phyloP scores from a whole-genome alignment of 495 filamentous ascomycete genomes.

The Xylaria castorea region DNA sequence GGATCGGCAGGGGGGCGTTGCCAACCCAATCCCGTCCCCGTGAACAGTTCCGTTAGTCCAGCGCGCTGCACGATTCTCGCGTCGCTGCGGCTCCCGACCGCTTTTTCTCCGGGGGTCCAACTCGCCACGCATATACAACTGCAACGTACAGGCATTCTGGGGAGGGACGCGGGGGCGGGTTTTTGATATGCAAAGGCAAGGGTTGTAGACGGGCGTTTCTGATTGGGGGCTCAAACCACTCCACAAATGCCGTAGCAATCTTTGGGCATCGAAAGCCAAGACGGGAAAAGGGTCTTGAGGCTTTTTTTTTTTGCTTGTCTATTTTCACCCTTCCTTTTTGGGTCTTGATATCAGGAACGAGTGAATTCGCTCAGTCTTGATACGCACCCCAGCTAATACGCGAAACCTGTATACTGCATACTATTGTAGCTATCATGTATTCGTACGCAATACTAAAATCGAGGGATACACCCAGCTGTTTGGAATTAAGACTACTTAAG shows the following conservation, averaged over 20 bases:
- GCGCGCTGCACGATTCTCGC: background rate
- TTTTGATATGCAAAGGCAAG: slow-evolving; percentile 10
- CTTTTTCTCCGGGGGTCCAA: background rate
- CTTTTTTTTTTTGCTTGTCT: slow-evolving; percentile 11
- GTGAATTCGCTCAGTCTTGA: slow-evolving; percentile 9
- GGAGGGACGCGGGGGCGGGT: slow-evolving; percentile 24
- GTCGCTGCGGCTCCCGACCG: slow-evolving; percentile 10
- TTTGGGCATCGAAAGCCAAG: slow-evolving; percentile 21
- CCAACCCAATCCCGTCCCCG: slow-evolving; percentile 13
- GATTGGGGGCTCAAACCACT: slow-evolving; percentile 9
- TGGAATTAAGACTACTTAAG: background rate
- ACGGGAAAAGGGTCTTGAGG: slow-evolving; percentile 15
- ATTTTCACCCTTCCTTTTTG: background rate
- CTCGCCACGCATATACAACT: background rate
- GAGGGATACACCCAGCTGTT: background rate
- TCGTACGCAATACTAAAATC: background rate
- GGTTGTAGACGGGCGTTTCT: slow-evolving; percentile 7
- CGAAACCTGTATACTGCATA: background rate
- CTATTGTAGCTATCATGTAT: background rate
- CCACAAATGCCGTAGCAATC: slow-evolving; percentile 13
- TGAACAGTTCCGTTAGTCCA: background rate
- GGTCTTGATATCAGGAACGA: slow-evolving; percentile 8
- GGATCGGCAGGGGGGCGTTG: slow-evolving; percentile 15
- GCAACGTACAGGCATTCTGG: slow-evolving; percentile 1
- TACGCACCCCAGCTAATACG: slow-evolving; percentile 12